A percentile compares a stretch with the other conserved stretches of the same genome.
These are phyloP conservation scores for Lignosus rhinocerotis DNA, from an alignment of 1,284 basidiomycete species.

Conservation along the genomic window DNA sequence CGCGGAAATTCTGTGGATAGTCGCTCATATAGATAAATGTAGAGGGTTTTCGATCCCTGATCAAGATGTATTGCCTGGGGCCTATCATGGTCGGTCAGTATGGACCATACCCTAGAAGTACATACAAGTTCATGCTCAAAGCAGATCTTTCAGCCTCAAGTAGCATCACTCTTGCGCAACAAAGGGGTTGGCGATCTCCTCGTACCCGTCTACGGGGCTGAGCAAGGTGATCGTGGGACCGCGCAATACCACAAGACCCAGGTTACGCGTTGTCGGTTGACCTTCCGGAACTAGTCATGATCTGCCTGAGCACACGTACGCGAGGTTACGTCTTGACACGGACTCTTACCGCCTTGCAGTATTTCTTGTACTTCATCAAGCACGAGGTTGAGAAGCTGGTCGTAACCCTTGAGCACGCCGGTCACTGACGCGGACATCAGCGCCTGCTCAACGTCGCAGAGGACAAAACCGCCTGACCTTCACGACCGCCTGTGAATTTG, in stretches of 20 bases:
- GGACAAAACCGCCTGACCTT: constrained; percentile 56
- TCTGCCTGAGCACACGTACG: constrained; percentile 9
- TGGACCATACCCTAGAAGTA: background rate
- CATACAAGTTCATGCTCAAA: background rate
- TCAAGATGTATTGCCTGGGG: background rate
- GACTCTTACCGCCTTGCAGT: constrained; percentile 54
- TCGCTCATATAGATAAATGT: background rate
- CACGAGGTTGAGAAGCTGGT: constrained; percentile 95
- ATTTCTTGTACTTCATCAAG: constrained; percentile 87
- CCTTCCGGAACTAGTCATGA: constrained; percentile 48
- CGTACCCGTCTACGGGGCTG: constrained; percentile 90
- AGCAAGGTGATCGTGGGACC: constrained; percentile 92
- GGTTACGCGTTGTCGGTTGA: constrained; percentile 60
- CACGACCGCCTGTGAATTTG: constrained; percentile 95
- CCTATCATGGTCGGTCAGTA: background rate
- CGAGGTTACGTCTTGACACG: constrained; percentile 11
- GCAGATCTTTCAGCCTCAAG: background rate
- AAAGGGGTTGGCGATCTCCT: constrained; percentile 88
- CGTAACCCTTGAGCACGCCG: constrained; percentile 92
- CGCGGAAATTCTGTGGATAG: background rate
- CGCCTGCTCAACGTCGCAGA: background rate
- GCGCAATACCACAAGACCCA: constrained; percentile 87
- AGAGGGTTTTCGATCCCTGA: background rate
- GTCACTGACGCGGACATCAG: constrained; percentile 59
- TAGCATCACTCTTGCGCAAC: constrained; percentile 43